Conservation (phyloP, 2,329 filamentous ascomycete genomes). For the Neofusicoccum cordaticola region DNA sequence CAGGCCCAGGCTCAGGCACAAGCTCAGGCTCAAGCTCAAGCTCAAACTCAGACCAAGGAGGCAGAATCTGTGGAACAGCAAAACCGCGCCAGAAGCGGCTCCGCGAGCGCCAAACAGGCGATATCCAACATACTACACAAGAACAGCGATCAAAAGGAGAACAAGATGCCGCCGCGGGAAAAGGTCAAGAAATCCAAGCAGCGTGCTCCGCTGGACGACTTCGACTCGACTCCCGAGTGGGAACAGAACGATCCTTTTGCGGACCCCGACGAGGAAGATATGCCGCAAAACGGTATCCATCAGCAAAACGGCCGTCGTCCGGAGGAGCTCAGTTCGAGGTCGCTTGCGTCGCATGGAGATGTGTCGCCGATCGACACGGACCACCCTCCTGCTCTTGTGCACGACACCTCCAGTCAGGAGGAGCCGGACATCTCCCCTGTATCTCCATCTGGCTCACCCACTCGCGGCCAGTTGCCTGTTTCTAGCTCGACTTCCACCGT, state of each 20-base stretch:
- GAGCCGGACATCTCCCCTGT: constrained; percentile 36
- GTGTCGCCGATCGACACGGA: constrained; percentile 21
- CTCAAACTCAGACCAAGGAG: neutral
- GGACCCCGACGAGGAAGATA: constrained; percentile 35
- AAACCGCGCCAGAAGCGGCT: constrained; percentile 9
- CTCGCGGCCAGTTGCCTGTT: constrained; percentile 20
- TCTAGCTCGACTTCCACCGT: constrained; percentile 25
- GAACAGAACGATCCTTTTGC: constrained; percentile 47
- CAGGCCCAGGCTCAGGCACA: neutral
- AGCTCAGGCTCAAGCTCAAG: neutral
- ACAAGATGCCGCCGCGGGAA: constrained; percentile 46
- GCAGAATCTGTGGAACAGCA: neutral
- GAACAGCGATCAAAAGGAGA: constrained; percentile 7
- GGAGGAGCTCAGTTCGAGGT: constrained; percentile 13
- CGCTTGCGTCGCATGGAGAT: neutral
- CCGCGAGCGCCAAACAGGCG: constrained; percentile 12
- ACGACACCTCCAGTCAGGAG: constrained; percentile 69
- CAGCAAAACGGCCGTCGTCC: constrained; percentile 4
- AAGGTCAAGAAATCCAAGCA: constrained; percentile 60
- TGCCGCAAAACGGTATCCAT: constrained; percentile 22
- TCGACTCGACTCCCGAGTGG: constrained; percentile 57
- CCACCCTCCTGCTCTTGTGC: constrained; percentile 64
- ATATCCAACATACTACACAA: constrained; percentile 14
- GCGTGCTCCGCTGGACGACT: constrained; percentile 68
- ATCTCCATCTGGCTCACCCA: constrained; percentile 28